Conservation (phyloP, 2,329 filamentous ascomycete genomes). For the Clarireedia homoeocarpa region DNA sequence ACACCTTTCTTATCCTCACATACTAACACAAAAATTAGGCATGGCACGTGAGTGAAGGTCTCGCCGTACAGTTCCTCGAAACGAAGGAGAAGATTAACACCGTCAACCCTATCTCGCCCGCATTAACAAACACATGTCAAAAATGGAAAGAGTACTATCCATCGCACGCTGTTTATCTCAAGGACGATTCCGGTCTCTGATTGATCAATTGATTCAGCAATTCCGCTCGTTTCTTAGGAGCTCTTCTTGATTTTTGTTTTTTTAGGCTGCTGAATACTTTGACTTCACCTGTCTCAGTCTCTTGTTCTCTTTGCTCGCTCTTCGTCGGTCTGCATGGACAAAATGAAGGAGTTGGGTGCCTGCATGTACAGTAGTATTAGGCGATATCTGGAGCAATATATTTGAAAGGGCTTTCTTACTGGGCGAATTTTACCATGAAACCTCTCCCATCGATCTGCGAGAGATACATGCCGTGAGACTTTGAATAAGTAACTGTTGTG, state of each 20-base stretch:
- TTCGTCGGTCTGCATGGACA: too few species aligned
- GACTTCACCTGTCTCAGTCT: too few species aligned
- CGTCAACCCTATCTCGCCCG: slow-evolving; percentile 12
- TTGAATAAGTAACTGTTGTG: too few species aligned
- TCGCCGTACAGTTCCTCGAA: slow-evolving; percentile 6
- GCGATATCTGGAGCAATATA: background rate
- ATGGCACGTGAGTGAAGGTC: slow-evolving; percentile 6
- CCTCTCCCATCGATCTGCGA: too few species aligned
- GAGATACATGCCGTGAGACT: too few species aligned
- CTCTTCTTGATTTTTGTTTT: too few species aligned
- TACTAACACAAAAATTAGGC: background rate
- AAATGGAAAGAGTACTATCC: slow-evolving; percentile 19
- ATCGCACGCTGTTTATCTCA: slow-evolving; percentile 10
- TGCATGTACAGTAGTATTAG: background rate
- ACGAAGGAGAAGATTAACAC: background rate
- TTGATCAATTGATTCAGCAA: background rate
- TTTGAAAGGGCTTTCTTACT: background rate
- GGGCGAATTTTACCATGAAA: too few species aligned
- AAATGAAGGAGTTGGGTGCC: too few species aligned
- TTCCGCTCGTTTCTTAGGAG: too few species aligned
- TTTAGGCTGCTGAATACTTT: too few species aligned
- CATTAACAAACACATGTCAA: slow-evolving; percentile 15
- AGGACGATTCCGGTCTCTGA: slow-evolving; percentile 26
- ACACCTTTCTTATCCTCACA: background rate
- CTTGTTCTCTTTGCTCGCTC: too few species aligned